These are phyloP conservation scores for Boeremia lycopersici DNA, from an alignment of 2,329 filamentous ascomycete genomes.

Conservation along the genomic window DNA sequence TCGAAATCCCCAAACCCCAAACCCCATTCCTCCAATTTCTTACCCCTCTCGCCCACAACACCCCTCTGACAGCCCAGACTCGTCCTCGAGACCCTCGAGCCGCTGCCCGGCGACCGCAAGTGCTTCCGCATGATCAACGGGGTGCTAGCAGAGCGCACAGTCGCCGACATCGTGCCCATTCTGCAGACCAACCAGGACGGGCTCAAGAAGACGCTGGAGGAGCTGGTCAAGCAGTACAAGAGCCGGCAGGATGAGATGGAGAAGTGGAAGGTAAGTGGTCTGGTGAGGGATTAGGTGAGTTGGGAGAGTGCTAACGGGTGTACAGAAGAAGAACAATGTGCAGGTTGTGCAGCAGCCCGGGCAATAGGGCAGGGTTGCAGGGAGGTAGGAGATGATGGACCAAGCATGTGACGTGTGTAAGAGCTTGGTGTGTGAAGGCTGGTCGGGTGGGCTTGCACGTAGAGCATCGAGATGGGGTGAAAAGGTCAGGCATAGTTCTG, in stretches of 20 bases:
- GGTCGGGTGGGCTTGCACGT: too few species aligned
- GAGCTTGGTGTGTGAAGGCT: background rate
- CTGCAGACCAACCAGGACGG: slow-evolving; percentile 94
- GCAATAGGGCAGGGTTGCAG: slow-evolving; percentile 37
- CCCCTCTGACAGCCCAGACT: too few species aligned
- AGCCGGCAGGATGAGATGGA: slow-evolving; percentile 92
- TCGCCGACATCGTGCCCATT: slow-evolving; percentile 88
- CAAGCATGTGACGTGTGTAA: background rate
- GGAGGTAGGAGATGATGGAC: background rate
- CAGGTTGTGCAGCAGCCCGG: slow-evolving; percentile 78
- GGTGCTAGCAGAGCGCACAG: slow-evolving; percentile 90
- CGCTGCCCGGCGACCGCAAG: slow-evolving; percentile 83
- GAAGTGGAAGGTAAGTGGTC: slow-evolving; percentile 87
- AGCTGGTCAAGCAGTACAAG: slow-evolving; percentile 96
- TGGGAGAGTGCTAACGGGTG: slow-evolving; percentile 12
- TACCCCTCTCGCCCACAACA: background rate
- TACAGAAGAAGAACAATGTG: slow-evolving; percentile 88
- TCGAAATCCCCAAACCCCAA: background rate
- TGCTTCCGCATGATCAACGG: slow-evolving; percentile 99
- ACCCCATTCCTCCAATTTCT: background rate
- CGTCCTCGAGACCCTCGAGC: slow-evolving; percentile 88
- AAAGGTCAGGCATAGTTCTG: background rate
- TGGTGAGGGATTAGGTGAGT: too few species aligned
- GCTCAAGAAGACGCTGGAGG: slow-evolving; percentile 89
- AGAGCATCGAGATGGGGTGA: background rate